These are phyloP conservation scores for Scenedesmus sp. DNA, from an alignment of 163 green algal species.

Conservation along the genomic window DNA sequence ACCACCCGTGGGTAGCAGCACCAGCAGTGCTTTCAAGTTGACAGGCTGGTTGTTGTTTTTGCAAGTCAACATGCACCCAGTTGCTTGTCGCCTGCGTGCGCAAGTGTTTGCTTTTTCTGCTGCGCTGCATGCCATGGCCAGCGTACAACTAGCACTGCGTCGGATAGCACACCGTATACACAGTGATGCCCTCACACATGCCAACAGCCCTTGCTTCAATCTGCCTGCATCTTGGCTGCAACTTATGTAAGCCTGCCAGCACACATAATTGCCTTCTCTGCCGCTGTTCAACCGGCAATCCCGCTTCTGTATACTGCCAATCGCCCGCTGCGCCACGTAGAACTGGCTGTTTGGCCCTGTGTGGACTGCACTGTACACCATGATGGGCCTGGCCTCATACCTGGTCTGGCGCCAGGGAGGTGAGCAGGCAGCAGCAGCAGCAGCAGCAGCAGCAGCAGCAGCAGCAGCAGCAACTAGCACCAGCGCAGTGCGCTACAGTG, in stretches of 20 bases:
- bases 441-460: neutral
- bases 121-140: too few relatives aligned
- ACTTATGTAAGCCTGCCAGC: too few relatives aligned
- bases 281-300: neutral
- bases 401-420: conserved; percentile 75
- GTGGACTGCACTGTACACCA: conserved; percentile 75
- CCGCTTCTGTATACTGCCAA: neutral
- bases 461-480: too few relatives aligned
- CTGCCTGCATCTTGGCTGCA: too few relatives aligned
- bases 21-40: neutral
- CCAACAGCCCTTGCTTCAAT: neutral
- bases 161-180: too few relatives aligned
- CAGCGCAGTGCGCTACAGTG: too few relatives aligned
- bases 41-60: neutral
- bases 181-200: neutral
- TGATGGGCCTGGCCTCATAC: conserved; percentile 80
- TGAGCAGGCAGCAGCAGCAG: neutral
- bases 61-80: too few relatives aligned
- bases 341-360: conserved; percentile 73
- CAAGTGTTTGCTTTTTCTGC: too few relatives aligned
- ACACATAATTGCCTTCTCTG: neutral
- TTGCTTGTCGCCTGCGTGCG: too few relatives aligned
- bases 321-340: conserved; percentile 17
- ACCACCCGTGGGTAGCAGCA: conserved; percentile 20
- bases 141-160: too few relatives aligned